phyloP scores from a whole-genome alignment of 2,329 filamentous ascomycete species.

The Hymenoscyphus occultus region DNA sequence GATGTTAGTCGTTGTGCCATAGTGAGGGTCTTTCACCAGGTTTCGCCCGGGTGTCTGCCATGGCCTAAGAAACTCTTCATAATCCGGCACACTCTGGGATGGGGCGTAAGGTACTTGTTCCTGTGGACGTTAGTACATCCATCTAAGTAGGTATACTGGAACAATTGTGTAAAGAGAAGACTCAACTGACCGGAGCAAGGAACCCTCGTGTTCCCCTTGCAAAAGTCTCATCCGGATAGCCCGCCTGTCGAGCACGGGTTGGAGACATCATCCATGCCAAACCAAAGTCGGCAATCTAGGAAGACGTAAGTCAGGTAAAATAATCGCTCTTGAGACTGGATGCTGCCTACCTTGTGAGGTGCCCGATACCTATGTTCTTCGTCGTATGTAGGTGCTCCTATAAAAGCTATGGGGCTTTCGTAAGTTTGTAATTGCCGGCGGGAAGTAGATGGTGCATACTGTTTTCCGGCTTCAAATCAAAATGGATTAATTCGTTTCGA shows the following conservation, averaged over 20 bases:
- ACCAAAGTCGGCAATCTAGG: constrained; percentile 17
- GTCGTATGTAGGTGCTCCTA: constrained; percentile 7
- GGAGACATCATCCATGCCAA: constrained; percentile 6
- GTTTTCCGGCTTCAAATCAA: constrained; percentile 18
- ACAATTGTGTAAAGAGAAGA: no score
- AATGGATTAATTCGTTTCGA: constrained; percentile 15
- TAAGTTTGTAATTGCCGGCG: background rate
- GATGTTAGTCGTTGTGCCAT: constrained; percentile 12
- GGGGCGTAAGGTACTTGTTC: background rate
- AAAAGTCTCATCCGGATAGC: background rate
- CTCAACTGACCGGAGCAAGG: background rate
- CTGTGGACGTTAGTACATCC: background rate
- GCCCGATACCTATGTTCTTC: constrained; percentile 8
- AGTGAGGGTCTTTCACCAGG: background rate
- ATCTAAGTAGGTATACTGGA: no score
- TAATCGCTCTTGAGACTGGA: background rate
- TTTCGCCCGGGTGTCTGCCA: background rate
- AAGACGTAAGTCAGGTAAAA: background rate
- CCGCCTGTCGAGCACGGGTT: background rate
- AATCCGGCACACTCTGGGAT: no score
- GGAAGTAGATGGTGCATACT: constrained; percentile 1
- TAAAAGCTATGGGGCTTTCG: constrained; percentile 3
- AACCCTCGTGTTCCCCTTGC: background rate
- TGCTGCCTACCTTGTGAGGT: constrained; percentile 8
- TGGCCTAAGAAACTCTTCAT: no score